Conservation (phyloP, 2,329 filamentous ascomycete species). For the Pleoardoris graminearum region DNA sequence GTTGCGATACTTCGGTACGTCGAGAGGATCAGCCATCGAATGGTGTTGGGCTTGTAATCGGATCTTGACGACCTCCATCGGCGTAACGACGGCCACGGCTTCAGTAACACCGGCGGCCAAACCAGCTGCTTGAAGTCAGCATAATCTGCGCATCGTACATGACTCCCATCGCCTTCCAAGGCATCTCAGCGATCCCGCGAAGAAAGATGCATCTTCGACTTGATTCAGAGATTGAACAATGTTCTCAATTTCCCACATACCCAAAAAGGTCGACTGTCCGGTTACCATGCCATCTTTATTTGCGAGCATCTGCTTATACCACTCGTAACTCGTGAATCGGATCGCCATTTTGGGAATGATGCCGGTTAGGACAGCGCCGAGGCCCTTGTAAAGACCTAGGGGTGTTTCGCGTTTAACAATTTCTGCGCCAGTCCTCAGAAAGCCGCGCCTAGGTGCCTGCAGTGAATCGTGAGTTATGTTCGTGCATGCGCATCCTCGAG, state of each 20-base stretch:
- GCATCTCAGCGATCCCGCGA: neutral
- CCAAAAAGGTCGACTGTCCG: constrained; percentile 71
- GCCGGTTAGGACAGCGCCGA: constrained; percentile 94
- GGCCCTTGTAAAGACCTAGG: constrained; percentile 92
- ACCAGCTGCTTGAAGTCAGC: constrained; percentile 62
- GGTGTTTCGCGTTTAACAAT: constrained; percentile 91
- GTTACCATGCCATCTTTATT: constrained; percentile 68
- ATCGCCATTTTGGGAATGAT: constrained; percentile 99
- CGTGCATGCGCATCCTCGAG: neutral
- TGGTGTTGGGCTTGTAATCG: constrained; percentile 97
- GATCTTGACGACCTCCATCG: constrained; percentile 99
- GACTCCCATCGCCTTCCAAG: neutral
- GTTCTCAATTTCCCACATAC: constrained; percentile 51
- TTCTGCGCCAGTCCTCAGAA: constrained; percentile 80
- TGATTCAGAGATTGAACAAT: too few species aligned
- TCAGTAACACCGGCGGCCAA: constrained; percentile 93
- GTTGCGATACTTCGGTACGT: constrained; percentile 96
- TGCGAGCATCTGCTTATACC: constrained; percentile 84
- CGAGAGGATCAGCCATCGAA: constrained; percentile 94
- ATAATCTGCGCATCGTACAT: neutral
- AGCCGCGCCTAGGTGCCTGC: constrained; percentile 76
- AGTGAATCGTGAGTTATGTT: constrained; percentile 2
- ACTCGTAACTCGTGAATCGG: constrained; percentile 95
- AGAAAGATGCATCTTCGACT: too few species aligned
- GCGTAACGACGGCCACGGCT: constrained; percentile 93